These are phyloP conservation scores for Alternaria viburni DNA, from an alignment of 2,329 filamentous ascomycete species.

Conservation along the genomic window DNA sequence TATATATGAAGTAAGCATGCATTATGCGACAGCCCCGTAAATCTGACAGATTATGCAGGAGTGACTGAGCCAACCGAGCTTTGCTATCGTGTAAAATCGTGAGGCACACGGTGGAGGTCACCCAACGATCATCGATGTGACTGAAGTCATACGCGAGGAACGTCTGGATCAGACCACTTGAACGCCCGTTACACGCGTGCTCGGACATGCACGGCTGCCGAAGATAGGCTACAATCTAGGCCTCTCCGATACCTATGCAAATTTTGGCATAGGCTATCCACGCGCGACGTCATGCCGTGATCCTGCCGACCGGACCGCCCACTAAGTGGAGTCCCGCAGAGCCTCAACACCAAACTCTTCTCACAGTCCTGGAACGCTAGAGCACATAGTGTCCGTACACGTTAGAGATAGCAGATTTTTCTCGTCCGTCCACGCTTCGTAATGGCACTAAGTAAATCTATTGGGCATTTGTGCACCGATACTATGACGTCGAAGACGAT, in stretches of 20 bases:
- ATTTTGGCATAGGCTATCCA: conserved; percentile 9
- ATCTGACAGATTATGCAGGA: neutral
- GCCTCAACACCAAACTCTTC: conserved; percentile 24
- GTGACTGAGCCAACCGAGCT: neutral
- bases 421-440: neutral
- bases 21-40: neutral
- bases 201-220: conserved; percentile 8
- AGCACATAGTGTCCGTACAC: conserved; percentile 10
- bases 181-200: neutral
- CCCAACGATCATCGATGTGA: neutral
- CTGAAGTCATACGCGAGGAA: neutral
- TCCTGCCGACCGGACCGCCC: conserved; percentile 9
- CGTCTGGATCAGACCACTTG: conserved; percentile 9
- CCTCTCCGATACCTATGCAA: neutral
- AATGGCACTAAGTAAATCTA: neutral
- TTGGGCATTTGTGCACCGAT: neutral
- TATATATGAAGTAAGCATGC: neutral
- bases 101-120: neutral
- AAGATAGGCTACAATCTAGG: neutral
- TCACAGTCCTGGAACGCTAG: conserved; percentile 10
- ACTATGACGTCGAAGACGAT: conserved; percentile 5
- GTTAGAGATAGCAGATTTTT: conserved; percentile 14
- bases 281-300: conserved; percentile 14
- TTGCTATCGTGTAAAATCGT: neutral
- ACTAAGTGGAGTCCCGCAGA: conserved; percentile 28